Evolutionary conservation across 116 monocot genomes (phyloP).

Genomic region (Cymodocea nodosa): DNA sequence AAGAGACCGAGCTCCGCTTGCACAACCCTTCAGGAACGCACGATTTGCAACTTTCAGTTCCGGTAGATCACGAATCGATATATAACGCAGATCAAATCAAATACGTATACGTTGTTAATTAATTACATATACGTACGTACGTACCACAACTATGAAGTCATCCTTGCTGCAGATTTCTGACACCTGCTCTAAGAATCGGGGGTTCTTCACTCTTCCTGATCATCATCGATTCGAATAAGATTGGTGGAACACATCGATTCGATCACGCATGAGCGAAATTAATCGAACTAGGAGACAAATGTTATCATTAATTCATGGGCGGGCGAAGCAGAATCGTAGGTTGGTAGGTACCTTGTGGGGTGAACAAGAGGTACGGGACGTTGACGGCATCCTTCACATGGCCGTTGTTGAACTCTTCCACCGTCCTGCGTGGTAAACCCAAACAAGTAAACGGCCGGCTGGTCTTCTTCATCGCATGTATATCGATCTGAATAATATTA

Average conservation of each 20-base stretch:
- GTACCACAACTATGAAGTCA: constrained; percentile 36
- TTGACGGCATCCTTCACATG: constrained; percentile 25
- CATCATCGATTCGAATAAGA: no score
- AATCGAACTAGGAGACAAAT: neutral
- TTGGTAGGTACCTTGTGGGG: constrained; percentile 12
- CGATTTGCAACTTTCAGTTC: neutral
- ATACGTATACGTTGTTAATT: neutral
- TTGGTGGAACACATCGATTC: no score
- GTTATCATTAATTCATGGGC: no score
- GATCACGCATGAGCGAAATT: neutral
- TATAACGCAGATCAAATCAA: no score
- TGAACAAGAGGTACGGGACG: constrained; percentile 38
- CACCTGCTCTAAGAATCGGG: constrained; percentile 33
- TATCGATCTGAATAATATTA: neutral
- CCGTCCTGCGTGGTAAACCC: constrained; percentile 12
- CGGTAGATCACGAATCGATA: no score
- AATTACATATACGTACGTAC: no score
- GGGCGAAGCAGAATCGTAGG: no score
- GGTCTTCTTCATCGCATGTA: no score
- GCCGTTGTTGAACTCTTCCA: constrained; percentile 30
- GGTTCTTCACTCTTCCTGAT: constrained; percentile 42
- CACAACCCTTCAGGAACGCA: constrained; percentile 12
- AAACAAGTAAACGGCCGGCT: neutral
- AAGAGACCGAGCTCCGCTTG: constrained; percentile 26
- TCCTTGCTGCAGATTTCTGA: constrained; percentile 23